These are phyloP conservation scores for Nicotiana undulata DNA, from an alignment of 257 asterid species.

Conservation along the genomic window DNA sequence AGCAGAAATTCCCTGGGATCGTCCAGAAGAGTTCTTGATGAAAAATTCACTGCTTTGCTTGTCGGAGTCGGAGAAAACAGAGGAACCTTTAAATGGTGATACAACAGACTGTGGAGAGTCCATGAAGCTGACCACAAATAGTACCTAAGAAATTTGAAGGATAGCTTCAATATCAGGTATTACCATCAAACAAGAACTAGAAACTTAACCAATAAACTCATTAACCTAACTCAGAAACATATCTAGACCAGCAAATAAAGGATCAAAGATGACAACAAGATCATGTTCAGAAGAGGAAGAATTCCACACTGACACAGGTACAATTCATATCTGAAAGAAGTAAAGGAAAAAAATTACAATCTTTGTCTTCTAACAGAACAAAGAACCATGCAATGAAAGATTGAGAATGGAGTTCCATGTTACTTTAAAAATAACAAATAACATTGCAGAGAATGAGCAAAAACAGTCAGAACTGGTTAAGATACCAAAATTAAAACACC, in stretches of 20 bases:
- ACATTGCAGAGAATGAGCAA: not conserved
- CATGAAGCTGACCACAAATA: constrained; percentile 39
- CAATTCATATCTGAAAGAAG: not conserved
- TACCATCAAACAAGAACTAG: not conserved
- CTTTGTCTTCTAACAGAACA: not conserved
- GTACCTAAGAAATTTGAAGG: not conserved
- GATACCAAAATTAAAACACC: not conserved
- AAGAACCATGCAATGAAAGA: not conserved
- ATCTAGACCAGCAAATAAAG: not conserved
- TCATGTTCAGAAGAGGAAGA: not conserved
- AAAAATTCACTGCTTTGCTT: constrained; percentile 36
- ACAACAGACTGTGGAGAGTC: constrained; percentile 88
- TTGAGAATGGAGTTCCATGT: not conserved
- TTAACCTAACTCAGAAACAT: not conserved
- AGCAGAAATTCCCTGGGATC: constrained; percentile 23
- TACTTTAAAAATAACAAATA: not conserved
- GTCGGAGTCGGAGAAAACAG: constrained; percentile 40
- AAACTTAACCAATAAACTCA: not conserved
- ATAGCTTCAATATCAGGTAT: not conserved
- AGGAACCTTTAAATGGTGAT: constrained; percentile 65
- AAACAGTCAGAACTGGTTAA: not conserved
- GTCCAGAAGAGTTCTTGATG: constrained; percentile 22
- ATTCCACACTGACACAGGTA: not conserved
- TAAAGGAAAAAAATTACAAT: not conserved
- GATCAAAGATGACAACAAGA: not conserved